phyloP scores from a whole-genome alignment of 139 green algal genomes.

The Chlamydomonas incerta region DNA sequence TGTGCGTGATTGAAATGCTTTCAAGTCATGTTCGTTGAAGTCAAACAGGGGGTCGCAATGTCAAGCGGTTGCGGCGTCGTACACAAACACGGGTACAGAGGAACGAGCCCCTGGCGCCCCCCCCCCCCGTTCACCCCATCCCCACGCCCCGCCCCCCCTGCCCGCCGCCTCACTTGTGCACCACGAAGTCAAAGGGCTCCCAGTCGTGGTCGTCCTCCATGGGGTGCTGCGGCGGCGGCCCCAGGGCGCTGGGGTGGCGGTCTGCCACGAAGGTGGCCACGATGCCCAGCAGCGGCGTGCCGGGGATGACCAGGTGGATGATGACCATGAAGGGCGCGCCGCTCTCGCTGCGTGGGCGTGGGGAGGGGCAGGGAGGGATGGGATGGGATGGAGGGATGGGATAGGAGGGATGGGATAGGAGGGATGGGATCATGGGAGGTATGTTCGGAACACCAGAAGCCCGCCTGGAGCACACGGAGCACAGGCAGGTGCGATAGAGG shows the following conservation, averaged over 20 bases:
- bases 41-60: too few species aligned
- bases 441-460: too few species aligned
- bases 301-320: slow-evolving; percentile 74
- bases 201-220: slow-evolving; percentile 64
- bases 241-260: slow-evolving; percentile 51
- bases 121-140: background rate
- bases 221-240: slow-evolving; percentile 34
- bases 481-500: too few species aligned
- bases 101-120: background rate
- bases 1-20: too few species aligned
- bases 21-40: too few species aligned
- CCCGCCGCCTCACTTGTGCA: slow-evolving; percentile 58
- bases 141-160: background rate
- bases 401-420: too few species aligned
- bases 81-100: too few species aligned
- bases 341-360: slow-evolving; percentile 39
- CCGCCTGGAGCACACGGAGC: too few species aligned
- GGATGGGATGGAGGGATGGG: too few species aligned
- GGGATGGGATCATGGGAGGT: too few species aligned
- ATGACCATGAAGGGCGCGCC: slow-evolving; percentile 66
- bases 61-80: too few species aligned
- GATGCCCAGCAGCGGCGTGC: slow-evolving; percentile 64
- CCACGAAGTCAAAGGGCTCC: slow-evolving; percentile 71
- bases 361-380: too few species aligned
- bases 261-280: slow-evolving; percentile 73